Base-by-base conservation (phyloP, 2,329 filamentous ascomycete genomes). In the Trichoderma guizhouense region DNA sequence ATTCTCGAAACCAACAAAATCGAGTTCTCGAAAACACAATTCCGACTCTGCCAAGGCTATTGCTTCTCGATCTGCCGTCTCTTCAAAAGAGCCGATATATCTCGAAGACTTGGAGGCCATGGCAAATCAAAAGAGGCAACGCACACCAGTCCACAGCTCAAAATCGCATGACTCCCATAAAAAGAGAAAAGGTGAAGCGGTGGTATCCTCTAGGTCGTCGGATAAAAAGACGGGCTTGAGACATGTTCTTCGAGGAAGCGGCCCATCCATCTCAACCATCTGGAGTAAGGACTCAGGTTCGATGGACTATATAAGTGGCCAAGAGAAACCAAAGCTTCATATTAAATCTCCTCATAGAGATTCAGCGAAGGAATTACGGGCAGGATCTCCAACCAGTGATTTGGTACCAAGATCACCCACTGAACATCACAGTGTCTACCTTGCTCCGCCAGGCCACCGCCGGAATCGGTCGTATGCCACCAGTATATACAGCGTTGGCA, bases 401-500 rank as follows among this genome's bases (percentile, higher is more conserved):
- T 18, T 82, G 7, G 79, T 83, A 12, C 83, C 84, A 0, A 81
- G 82, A 21, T 87, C 88, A 0, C 85, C 86, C 0, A 81, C 58
- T 7, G 68, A 71, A 18, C 68, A 71, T 5, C 60, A 63, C 9
- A 77, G 78, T 26, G 76, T 78, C n/a, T 74, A 77, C 9, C 76
- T 77, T 5, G 75, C 73, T 3, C 76, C 78, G 0, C 74, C 67
- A 9, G 68, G 69, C 21, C 78, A 78, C 62, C 76, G 75, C 15
- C 78, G 76, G 34, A 74, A 73, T 12, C 69, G 74, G 30, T 78
- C 79, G 15, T 79, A 85, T 71, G 82, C 83, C 0, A 84, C 85
- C 2, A 91, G 89, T 74, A 86, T 91, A 18, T 91, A 91, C 76
- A 91, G 88, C 4, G 79, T 91, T 3, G 84, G 83, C 24, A 87